Base-by-base conservation (phyloP, 2,329 filamentous ascomycete species). In the Fusarium sambucinum region DNA sequence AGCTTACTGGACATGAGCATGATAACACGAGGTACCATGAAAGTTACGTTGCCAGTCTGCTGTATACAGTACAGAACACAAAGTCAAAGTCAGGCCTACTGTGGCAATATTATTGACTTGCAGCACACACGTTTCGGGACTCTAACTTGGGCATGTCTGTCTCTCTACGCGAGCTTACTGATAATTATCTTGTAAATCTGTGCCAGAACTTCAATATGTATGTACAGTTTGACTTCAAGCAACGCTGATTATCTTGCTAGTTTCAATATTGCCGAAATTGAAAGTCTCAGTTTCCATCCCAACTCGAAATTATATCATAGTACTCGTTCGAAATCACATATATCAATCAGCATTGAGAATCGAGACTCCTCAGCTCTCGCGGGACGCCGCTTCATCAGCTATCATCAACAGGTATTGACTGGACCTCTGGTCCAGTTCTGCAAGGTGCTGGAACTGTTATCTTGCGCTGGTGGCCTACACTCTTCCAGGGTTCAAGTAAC, bases 391-490 rank as follows among this genome's bases (percentile, higher is more conserved):
- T 40, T 41, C 21, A 29, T 27, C 25, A 55, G 17, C 17, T 40
- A 48, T 29, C 21, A 19, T 21, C 33, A 25, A 30, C 12, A 45
- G 16, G 21, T 59, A 21, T 44, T 61, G 54, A 44, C 40, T 52
- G 16, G 32, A 32, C 37, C 55, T 51, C 70, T 68, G 61, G 67
- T 55, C 50, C 70, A 55, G 33, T 37, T 65, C 59, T 74, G 68
- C 71, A 73, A 52, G 52, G 59, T 63, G 73, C 68, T 73, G 56
- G 58, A 73, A 73, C 48, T 52, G 65, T 48, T 62, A 68, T 45
- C 57, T 69, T 55, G 54, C 65, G 47, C 58, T 66, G 66, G 55
- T 72, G 67, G 67, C 57, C 69, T 56, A 53, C 63, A 62, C 65
- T 48, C 58, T 55, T 57, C 68, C 63, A 59, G 48, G 61, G 72